These are phyloP conservation scores for Coniochaeta sp. DNA, from an alignment of 2,329 filamentous ascomycete species.

Conservation along the genomic window DNA sequence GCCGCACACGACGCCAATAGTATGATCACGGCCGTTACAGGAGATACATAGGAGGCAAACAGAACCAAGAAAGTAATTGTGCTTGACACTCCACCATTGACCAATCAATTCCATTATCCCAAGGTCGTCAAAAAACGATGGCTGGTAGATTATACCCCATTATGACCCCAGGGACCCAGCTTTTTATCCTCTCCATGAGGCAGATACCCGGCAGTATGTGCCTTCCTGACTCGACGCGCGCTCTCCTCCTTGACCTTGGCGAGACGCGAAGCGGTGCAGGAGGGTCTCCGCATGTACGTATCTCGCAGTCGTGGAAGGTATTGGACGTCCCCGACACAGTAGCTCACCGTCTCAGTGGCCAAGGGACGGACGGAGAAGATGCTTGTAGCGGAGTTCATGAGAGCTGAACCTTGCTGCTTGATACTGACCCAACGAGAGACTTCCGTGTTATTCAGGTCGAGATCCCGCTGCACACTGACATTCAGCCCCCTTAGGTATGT, in stretches of 20 bases:
- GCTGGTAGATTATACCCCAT: not conserved
- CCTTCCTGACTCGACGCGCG: not conserved
- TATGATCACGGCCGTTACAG: too few relatives aligned
- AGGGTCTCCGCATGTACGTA: not conserved
- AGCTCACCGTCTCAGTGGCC: not conserved
- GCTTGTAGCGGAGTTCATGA: not conserved
- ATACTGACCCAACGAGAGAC: not conserved
- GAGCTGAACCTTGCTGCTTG: not conserved
- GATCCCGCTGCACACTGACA: not conserved
- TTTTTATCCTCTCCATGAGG: not conserved
- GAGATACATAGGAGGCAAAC: too few relatives aligned
- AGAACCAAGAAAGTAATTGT: too few relatives aligned
- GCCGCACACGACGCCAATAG: too few relatives aligned
- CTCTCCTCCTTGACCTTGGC: not conserved
- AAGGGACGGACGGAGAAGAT: not conserved
- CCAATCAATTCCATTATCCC: too few relatives aligned
- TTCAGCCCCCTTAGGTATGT: constrained; percentile 5
- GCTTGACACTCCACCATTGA: too few relatives aligned
- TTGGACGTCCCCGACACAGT: not conserved
- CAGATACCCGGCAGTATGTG: not conserved
- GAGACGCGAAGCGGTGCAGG: not conserved
- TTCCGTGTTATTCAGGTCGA: not conserved
- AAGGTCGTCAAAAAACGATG: not conserved
- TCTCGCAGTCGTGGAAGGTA: not conserved
- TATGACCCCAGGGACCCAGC: not conserved